These are phyloP conservation scores for Rehmannia glutinosa DNA, from an alignment of 257 asterid species.

Conservation along the genomic window DNA sequence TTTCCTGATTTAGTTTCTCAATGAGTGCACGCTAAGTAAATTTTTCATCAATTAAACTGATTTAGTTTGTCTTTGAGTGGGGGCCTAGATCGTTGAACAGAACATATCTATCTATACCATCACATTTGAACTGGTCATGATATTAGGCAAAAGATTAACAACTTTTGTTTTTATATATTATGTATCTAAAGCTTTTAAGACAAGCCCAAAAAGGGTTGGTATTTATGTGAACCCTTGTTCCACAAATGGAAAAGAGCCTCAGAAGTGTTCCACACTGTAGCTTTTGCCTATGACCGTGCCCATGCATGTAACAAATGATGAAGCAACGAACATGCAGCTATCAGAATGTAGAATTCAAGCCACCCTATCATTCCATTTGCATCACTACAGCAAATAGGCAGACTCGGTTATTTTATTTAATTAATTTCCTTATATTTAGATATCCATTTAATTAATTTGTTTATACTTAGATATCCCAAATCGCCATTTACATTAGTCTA, in stretches of 20 bases:
- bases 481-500: background rate
- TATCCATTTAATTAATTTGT: background rate
- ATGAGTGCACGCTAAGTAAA: too few relatives aligned
- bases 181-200: background rate
- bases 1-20: too few relatives aligned
- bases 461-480: background rate
- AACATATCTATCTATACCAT: too few relatives aligned
- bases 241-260: background rate
- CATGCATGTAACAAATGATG: background rate
- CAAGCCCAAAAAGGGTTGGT: background rate
- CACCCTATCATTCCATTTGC: background rate
- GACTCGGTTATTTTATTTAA: background rate
- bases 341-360: background rate
- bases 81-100: too few relatives aligned
- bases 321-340: background rate
- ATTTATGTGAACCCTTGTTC: conserved; percentile 2
- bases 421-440: background rate
- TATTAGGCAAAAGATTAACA: background rate
- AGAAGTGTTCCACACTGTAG: background rate
- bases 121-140: too few relatives aligned
- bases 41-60: too few relatives aligned
- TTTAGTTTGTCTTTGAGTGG: too few relatives aligned
- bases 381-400: background rate
- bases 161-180: background rate
- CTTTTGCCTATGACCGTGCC: background rate